Evolutionary conservation across 768 basidiomycete species (phyloP).

Genomic region (Boletus rex-veris): DNA sequence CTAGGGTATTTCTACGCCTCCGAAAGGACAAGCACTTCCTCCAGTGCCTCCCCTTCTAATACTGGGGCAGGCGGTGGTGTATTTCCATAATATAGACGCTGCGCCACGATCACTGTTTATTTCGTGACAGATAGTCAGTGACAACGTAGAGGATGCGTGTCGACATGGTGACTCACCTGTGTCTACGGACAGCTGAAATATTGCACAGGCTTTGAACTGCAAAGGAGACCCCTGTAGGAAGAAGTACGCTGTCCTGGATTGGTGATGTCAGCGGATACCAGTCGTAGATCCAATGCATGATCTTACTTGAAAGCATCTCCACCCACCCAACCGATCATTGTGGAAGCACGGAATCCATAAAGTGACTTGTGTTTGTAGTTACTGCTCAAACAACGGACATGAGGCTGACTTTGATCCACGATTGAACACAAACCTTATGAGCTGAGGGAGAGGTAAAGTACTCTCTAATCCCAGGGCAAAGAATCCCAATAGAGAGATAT

Average conservation of each 20-base stretch:
- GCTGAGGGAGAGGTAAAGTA: slow-evolving; percentile 80
- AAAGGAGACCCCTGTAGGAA: slow-evolving; percentile 68
- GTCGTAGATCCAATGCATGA: slow-evolving; percentile 6
- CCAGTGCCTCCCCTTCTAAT: slow-evolving; percentile 57
- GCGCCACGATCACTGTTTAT: slow-evolving; percentile 62
- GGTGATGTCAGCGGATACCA: slow-evolving; percentile 16
- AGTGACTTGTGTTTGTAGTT: slow-evolving; percentile 77
- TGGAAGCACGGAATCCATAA: slow-evolving; percentile 82
- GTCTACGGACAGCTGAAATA: slow-evolving; percentile 82
- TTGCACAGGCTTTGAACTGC: slow-evolving; percentile 79
- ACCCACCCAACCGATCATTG: slow-evolving; percentile 77
- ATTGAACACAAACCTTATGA: slow-evolving; percentile 55
- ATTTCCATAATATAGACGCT: slow-evolving; percentile 73
- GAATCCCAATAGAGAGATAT: slow-evolving; percentile 66
- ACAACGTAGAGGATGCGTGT: slow-evolving; percentile 3
- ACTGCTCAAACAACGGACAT: slow-evolving; percentile 37
- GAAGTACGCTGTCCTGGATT: slow-evolving; percentile 69
- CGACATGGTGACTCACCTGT: slow-evolving; percentile 46
- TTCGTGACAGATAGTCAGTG: slow-evolving; percentile 10
- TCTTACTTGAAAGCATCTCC: slow-evolving; percentile 83
- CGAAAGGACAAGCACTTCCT: slow-evolving; percentile 66
- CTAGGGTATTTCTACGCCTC: slow-evolving; percentile 43
- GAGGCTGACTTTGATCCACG: slow-evolving; percentile 12
- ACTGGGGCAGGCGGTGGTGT: slow-evolving; percentile 53
- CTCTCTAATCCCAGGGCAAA: slow-evolving; percentile 80